A percentile compares a stretch with the other conserved stretches of the same genome.
Evolutionary conservation across 139 green algal genomes (phyloP).

Genomic region (Tetradesmus obliquus): DNA sequence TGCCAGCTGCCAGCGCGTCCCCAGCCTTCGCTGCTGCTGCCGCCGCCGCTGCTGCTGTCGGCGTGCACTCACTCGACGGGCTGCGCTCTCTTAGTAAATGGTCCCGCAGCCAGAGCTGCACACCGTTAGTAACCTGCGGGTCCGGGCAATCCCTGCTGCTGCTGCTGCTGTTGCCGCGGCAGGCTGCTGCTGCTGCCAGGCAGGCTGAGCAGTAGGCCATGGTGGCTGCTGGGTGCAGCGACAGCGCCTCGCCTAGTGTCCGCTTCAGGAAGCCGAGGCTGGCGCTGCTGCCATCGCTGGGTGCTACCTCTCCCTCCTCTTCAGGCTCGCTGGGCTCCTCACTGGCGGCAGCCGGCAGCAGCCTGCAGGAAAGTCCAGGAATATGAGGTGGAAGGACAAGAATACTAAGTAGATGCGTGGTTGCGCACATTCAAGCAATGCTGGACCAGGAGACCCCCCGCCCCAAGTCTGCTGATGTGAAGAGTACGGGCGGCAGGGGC

Average conservation of each 20-base stretch:
- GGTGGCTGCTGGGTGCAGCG: constrained; percentile 9
- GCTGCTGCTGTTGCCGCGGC: not conserved
- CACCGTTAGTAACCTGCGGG: not conserved
- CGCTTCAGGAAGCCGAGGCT: not conserved
- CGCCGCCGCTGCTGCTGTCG: not conserved
- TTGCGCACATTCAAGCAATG: no score
- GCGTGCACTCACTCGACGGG: constrained; percentile 19
- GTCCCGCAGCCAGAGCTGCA: constrained; percentile 23
- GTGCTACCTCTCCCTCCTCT: constrained; percentile 33
- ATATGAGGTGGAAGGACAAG: no score
- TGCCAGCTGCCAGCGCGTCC: constrained; percentile 22
- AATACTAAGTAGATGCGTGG: no score
- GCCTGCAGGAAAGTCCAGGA: constrained; percentile 8
- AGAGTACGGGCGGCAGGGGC: no score
- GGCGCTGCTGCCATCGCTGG: not conserved
- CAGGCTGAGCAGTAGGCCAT: constrained; percentile 23
- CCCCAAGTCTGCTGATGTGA: no score
- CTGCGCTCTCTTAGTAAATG: not conserved
- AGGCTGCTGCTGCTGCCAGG: constrained; percentile 16
- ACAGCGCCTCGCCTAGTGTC: not conserved
- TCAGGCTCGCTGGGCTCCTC: constrained; percentile 25
- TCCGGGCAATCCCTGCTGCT: not conserved
- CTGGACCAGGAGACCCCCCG: no score
- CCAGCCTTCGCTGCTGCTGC: constrained; percentile 14
- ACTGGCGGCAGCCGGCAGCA: constrained; percentile 20